phyloP scores from a whole-genome alignment of 2,329 filamentous ascomycete genomes.

The Ophidiomyces ophidiicola region DNA sequence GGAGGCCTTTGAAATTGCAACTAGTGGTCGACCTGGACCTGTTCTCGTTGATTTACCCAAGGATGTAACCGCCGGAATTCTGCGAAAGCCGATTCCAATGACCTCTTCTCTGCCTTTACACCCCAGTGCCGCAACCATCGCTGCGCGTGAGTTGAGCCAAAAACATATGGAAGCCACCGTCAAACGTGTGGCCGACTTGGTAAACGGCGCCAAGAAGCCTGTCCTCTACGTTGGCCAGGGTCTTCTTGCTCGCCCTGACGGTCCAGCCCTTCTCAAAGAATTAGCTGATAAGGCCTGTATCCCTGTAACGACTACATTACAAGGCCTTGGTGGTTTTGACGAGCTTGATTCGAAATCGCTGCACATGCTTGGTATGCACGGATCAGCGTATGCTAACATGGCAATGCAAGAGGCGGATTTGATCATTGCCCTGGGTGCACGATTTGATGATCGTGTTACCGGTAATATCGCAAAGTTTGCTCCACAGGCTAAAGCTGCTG shows the following conservation, averaged over 20 bases:
- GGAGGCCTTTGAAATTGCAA: constrained; percentile 96
- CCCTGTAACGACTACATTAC: constrained; percentile 89
- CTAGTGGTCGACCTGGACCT: constrained; percentile 80
- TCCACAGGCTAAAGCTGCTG: constrained; percentile 73
- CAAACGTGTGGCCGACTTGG: constrained; percentile 61
- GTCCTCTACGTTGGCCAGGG: constrained; percentile 92
- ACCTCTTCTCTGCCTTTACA: constrained; percentile 60
- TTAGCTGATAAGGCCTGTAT: constrained; percentile 84
- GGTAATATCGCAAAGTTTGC: constrained; percentile 72
- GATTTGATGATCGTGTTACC: constrained; percentile 95
- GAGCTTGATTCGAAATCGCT: constrained; percentile 88
- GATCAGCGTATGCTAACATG: constrained; percentile 94
- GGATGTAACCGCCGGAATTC: constrained; percentile 78
- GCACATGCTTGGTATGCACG: constrained; percentile 99
- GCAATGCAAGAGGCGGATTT: constrained; percentile 94
- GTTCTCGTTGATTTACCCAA: constrained; percentile 94
- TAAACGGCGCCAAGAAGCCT: constrained; percentile 86
- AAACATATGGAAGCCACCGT: constrained; percentile 65
- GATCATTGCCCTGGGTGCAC: constrained; percentile 83
- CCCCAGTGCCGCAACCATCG: constrained; percentile 74
- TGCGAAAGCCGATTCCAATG: constrained; percentile 73
- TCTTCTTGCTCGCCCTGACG: constrained; percentile 66
- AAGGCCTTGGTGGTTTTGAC: constrained; percentile 83
- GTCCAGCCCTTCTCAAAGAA: constrained; percentile 65
- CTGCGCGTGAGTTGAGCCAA: constrained; percentile 59